phyloP scores from a whole-genome alignment of 2,329 filamentous ascomycete genomes.

The Pseudogymnoascus sp. region DNA sequence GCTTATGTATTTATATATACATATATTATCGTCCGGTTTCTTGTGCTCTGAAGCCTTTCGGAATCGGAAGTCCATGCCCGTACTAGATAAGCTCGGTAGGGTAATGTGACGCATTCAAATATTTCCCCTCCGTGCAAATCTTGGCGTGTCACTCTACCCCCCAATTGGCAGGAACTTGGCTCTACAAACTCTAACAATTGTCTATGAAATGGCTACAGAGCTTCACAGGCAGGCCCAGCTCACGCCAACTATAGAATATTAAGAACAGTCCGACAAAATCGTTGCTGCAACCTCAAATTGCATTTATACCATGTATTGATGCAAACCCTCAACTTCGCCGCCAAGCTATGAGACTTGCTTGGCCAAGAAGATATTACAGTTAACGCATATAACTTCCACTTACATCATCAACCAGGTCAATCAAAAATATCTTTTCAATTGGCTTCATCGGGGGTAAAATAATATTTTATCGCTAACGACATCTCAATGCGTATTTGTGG shows the following conservation, averaged over 20 bases:
- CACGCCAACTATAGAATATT: not conserved
- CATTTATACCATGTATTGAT: not conserved
- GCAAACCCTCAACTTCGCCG: not conserved
- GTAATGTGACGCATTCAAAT: constrained; percentile 8
- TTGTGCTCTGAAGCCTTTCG: constrained; percentile 3
- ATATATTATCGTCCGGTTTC: not conserved
- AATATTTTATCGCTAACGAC: not conserved
- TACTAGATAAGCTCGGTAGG: constrained; percentile 5
- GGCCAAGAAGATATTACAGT: not conserved
- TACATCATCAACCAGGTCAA: not conserved
- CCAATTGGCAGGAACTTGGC: not conserved
- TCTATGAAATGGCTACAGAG: not conserved
- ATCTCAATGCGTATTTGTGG: not conserved
- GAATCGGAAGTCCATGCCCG: constrained; percentile 8
- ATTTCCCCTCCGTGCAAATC: constrained; percentile 5
- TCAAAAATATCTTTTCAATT: not conserved
- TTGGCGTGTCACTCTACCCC: constrained; percentile 3
- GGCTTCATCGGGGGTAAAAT: not conserved
- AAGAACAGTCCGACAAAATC: not conserved
- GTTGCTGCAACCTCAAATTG: not conserved
- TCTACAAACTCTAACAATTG: not conserved
- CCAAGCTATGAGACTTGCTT: not conserved
- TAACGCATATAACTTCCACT: not conserved
- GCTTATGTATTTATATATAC: constrained; percentile 5
- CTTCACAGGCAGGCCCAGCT: not conserved